Evolutionary conservation across 1,284 basidiomycete species (phyloP).

Genomic region (Takashimella tepidaria): DNA sequence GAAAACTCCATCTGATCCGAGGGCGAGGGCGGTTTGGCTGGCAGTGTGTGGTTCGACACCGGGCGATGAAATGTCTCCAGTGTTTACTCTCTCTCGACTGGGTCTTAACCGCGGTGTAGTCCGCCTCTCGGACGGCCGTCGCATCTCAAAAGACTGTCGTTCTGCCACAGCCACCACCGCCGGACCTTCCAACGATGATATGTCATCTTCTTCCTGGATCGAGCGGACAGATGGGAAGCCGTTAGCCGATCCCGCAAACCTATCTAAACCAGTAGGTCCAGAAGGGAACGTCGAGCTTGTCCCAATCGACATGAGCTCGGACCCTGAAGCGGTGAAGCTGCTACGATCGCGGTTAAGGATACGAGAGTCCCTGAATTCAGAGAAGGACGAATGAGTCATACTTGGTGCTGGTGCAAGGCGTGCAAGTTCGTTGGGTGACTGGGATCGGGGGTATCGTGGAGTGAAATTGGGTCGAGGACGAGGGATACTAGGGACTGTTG

Average conservation of each 20-base stretch:
- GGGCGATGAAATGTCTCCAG: not conserved
- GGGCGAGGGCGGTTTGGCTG: not conserved
- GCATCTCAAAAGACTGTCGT: slow-evolving; percentile 37
- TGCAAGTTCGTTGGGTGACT: slow-evolving; percentile 2
- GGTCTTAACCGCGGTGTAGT: not conserved
- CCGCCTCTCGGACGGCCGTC: slow-evolving; percentile 17
- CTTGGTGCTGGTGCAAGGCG: not conserved
- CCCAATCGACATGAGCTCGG: not conserved
- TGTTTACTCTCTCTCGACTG: not conserved
- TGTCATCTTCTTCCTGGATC: slow-evolving; percentile 32
- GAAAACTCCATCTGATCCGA: slow-evolving; percentile 22
- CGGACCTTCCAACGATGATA: slow-evolving; percentile 29
- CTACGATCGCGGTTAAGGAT: not conserved
- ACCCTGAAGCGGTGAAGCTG: not conserved
- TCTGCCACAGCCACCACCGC: slow-evolving; percentile 38
- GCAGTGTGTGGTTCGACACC: not conserved
- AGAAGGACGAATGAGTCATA: not conserved
- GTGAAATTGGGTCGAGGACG: slow-evolving; percentile 44
- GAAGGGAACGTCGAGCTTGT: slow-evolving; percentile 3
- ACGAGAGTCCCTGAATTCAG: not conserved
- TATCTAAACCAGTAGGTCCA: slow-evolving; percentile 11
- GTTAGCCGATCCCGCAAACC: slow-evolving; percentile 8
- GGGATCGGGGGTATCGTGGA: slow-evolving; percentile 38
- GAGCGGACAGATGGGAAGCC: slow-evolving; percentile 4
- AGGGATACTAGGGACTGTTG: slow-evolving; percentile 32